Conservation (phyloP, 768 basidiomycete species). For the Trametes meyenii region DNA sequence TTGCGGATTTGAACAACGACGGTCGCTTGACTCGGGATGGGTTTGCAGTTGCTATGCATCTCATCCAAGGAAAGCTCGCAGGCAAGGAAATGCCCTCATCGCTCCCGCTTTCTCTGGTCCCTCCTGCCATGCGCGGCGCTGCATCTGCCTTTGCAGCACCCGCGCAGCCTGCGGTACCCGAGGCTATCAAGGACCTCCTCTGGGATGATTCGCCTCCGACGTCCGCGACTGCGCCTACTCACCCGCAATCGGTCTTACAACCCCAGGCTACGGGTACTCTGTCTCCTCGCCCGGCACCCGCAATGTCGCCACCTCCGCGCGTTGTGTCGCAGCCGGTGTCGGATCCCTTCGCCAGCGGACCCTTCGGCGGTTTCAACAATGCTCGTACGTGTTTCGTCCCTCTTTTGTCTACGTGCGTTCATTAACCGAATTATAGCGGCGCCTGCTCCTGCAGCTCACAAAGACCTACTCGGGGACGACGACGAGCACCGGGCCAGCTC, state of each 20-base stretch:
- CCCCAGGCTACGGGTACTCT: constrained; percentile 29
- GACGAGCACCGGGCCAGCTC: constrained; percentile 55
- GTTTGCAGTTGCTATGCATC: constrained; percentile 93
- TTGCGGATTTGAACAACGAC: constrained; percentile 86
- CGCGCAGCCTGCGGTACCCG: constrained; percentile 39
- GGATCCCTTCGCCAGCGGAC: constrained; percentile 43
- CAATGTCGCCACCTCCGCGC: constrained; percentile 24
- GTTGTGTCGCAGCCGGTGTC: constrained; percentile 9
- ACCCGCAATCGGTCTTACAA: constrained; percentile 41
- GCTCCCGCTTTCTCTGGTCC: constrained; percentile 77
- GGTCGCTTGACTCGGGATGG: constrained; percentile 87
- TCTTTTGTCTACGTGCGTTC: not conserved
- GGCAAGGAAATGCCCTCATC: constrained; percentile 74
- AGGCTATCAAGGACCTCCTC: constrained; percentile 48
- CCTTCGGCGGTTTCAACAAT: constrained; percentile 47
- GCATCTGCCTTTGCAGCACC: constrained; percentile 43
- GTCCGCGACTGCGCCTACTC: constrained; percentile 42
- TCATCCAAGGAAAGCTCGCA: constrained; percentile 84
- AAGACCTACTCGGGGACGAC: constrained; percentile 75
- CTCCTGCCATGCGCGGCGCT: constrained; percentile 71
- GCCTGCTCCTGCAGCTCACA: constrained; percentile 26
- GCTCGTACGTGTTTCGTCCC: constrained; percentile 14
- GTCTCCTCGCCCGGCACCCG: constrained; percentile 19
- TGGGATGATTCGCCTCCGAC: constrained; percentile 45
- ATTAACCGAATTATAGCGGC: not conserved